Base-by-base conservation (phyloP, 2,329 filamentous ascomycete genomes). In the Monilinia polystroma region DNA sequence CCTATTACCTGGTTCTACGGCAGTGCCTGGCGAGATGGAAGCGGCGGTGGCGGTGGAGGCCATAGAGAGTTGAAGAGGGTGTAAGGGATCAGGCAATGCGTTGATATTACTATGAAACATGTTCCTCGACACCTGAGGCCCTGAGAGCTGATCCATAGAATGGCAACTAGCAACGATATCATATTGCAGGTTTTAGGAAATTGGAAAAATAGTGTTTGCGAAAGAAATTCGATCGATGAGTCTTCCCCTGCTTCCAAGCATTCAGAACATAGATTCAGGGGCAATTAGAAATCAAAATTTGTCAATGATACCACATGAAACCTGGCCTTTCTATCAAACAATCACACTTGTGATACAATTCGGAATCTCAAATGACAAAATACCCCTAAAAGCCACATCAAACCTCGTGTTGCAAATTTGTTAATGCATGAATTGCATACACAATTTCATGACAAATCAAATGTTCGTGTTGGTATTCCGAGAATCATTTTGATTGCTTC, bases 391-490 rank as follows among this genome's bases (percentile, higher is more conserved):
- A 38, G 12, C 45, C 10, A 51, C n/a, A 26, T 38, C 29, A 51
- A 51, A 62, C 45, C 58, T 62, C 58, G 58, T 62, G 47, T 62
- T 62, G 45, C 32, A 41, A 62, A 35, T 51, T 51, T 51, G 12
- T 26, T 52, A 32, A 62, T 62, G 58, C 45, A 41, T 5, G 16
- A 60, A 41, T 47, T 7, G 14, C 63, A 51, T 23, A 59, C 14
- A 29, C 20, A 57, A 64, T 59, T 8, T 52, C 63, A 38, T 65
- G 14, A 16, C 2, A 45, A 65, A 57, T n/a, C 32, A 57, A 56
- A 49, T 18, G 45, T 38, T 51, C 14, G 20, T 49, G 38, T 47
- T 38, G 14, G 43, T n/a, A 51, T 49, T 23, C 41, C 32, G 20
- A 49, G 51, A 20, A 11, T 32, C 16, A 38, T 35, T 29, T 56